Conservation (phyloP, 306 rosid genomes). For the Dicorynia guianensis region DNA sequence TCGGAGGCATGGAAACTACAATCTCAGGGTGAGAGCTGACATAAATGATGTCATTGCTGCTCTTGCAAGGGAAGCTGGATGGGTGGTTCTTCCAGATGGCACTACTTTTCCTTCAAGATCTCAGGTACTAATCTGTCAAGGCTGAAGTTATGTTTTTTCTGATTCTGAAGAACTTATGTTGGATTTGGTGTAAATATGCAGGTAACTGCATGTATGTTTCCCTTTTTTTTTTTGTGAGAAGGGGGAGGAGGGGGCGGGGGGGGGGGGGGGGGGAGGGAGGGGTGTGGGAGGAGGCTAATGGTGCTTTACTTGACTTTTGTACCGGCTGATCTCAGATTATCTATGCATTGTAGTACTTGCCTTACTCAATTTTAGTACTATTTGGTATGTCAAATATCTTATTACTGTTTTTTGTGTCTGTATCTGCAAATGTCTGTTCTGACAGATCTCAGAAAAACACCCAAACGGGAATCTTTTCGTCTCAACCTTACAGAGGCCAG, state of each 20-base stretch:
- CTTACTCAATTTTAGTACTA: slow-evolving; percentile 30
- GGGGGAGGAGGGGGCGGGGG: no score
- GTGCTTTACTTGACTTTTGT: slow-evolving; percentile 2
- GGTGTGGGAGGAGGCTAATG: neutral
- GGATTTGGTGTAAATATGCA: slow-evolving; percentile 8
- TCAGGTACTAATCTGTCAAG: slow-evolving; percentile 65
- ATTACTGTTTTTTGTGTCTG: slow-evolving; percentile 22
- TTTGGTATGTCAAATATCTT: slow-evolving; percentile 31
- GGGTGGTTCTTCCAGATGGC: slow-evolving; percentile 99
- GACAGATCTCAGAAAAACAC: slow-evolving; percentile 54
- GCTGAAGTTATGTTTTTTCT: slow-evolving; percentile 16
- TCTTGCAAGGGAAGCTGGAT: slow-evolving; percentile 96
- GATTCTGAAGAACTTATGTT: slow-evolving; percentile 20
- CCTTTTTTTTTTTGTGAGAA: no score
- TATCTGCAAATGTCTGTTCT: slow-evolving; percentile 48
- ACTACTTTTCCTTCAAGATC: slow-evolving; percentile 89
- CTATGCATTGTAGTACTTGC: slow-evolving; percentile 21
- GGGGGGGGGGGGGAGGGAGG: no score
- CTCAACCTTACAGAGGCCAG: slow-evolving; percentile 73
- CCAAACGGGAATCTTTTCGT: slow-evolving; percentile 53
- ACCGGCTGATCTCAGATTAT: slow-evolving; percentile 21
- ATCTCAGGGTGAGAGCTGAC: slow-evolving; percentile 98
- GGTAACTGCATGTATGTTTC: neutral
- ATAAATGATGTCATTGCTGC: slow-evolving; percentile 95
- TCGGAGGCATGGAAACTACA: slow-evolving; percentile 96